Percentiles rank a stretch among this genome's conserved stretches.
phyloP scores from a whole-genome alignment of 208 protist species.

The Trypanosoma theileri region DNA sequence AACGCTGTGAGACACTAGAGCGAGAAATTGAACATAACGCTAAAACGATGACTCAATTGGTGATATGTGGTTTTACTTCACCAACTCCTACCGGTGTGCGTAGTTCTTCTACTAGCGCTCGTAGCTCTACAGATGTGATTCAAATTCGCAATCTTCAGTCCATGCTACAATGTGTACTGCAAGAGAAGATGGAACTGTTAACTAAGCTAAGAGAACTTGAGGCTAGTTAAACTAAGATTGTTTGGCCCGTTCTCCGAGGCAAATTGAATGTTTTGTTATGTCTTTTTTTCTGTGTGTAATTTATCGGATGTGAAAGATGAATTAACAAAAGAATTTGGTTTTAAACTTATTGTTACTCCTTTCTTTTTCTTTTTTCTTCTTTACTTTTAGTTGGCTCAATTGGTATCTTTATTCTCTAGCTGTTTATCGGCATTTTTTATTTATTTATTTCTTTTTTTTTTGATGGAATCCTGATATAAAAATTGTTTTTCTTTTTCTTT shows the following conservation, averaged over 20 bases:
- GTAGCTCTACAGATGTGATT: constrained; percentile 23
- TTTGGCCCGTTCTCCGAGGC: not conserved
- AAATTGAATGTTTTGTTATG: constrained; percentile 6
- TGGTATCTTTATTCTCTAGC: not conserved
- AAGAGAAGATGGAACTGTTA: constrained; percentile 59
- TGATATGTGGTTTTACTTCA: constrained; percentile 23
- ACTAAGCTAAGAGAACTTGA: constrained; percentile 37
- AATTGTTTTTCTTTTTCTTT: not conserved
- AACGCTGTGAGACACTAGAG: constrained; percentile 34
- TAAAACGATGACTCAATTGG: constrained; percentile 33
- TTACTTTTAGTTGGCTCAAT: not conserved
- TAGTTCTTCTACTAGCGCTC: not conserved
- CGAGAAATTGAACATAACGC: constrained; percentile 35
- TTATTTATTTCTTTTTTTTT: too few relatives aligned
- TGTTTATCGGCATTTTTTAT: not conserved
- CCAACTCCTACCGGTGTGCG: not conserved
- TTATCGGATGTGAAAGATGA: not conserved
- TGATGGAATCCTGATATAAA: too few relatives aligned
- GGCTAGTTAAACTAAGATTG: not conserved
- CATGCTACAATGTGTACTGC: constrained; percentile 61
- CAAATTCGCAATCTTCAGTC: constrained; percentile 55
- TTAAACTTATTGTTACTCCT: not conserved
- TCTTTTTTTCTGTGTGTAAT: constrained; percentile 16
- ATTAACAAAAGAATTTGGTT: too few relatives aligned
- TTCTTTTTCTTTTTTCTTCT: constrained; percentile 21